A percentile compares a stretch with the other conserved stretches of the same genome.
phyloP scores from a whole-genome alignment of 129 eudicot genomes.

The Helianthus tuberosus region DNA sequence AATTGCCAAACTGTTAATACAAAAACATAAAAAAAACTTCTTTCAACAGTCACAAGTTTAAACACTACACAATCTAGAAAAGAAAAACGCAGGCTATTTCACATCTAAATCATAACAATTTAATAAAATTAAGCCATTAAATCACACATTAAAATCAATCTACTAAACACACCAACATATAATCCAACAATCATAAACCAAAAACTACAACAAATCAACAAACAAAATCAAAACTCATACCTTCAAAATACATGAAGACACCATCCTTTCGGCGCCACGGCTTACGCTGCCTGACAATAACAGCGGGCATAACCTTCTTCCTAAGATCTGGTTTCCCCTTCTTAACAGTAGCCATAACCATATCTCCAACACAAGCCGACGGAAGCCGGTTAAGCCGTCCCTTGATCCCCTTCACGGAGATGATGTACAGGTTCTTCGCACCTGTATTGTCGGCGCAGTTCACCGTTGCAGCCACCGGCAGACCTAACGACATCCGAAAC shows the following conservation, averaged over 20 bases:
- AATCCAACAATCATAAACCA: no score
- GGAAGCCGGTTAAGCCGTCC: slow-evolving; percentile 82
- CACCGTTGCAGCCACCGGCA: slow-evolving; percentile 97
- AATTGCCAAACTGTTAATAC: no score
- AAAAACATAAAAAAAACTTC: no score
- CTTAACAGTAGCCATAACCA: slow-evolving; percentile 99
- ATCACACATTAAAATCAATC: background rate
- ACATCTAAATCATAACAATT: no score
- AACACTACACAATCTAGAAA: no score
- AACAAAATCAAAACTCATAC: slow-evolving; percentile 24
- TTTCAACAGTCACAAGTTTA: no score
- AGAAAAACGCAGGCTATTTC: no score
- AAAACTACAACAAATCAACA: no score
- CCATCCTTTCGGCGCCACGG: slow-evolving; percentile 99
- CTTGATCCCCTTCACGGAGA: slow-evolving; percentile 82
- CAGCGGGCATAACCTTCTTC: slow-evolving; percentile 99
- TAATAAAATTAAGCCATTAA: no score
- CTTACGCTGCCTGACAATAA: slow-evolving; percentile 92
- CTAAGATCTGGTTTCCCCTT: slow-evolving; percentile 98
- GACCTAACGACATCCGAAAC: slow-evolving; percentile 94
- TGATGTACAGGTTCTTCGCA: slow-evolving; percentile 85
- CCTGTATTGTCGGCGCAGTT: slow-evolving; percentile 95
- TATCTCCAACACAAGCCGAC: slow-evolving; percentile 91
- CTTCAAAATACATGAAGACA: slow-evolving; percentile 97
- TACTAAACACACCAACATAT: background rate